Evolutionary conservation across 1,284 basidiomycete species (phyloP), one percentile per base, ranked within the genome.

Genomic region (Volvariella surrecta): DNA sequence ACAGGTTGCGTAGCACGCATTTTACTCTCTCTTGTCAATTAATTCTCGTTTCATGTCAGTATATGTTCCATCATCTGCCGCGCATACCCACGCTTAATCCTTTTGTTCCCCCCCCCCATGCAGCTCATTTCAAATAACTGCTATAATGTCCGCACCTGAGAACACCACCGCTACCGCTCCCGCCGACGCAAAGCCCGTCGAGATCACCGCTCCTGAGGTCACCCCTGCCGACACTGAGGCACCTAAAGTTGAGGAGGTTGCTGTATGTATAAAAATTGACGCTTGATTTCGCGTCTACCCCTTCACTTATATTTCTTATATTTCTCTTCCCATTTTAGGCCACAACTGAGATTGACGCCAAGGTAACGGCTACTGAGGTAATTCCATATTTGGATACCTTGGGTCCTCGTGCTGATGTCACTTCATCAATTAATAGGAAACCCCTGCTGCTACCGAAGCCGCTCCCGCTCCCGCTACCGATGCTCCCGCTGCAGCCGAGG

Each of bases 81-180:
- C 52, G 53, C 45, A 45, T 16, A 44, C 43, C 44, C 45, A 51
- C 50, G 43, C 53, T 48, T 49, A 43, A 50, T 47, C 52, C 48
- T 51, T 44, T 43, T 45, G 43, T 43, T 30, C 24, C 32, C 46
- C 40, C 47, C 49, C 54, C 45, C 43, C 37, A 46, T 50, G 4
- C 58, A 76, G 70, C 73, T 71, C 70, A 68, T 67, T 67, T 68
- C 60, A 56, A 66, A 64, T 67, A 63, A 64, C 24, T 71, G 68
- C 70, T 66, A 76, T 87, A 84, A 89, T 89, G 84, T 89, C 87
- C 71, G 74, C 82, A 60, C 59, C 76, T 57, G 80, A 79, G 62
- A 64, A 66, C 58, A 58, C 68, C 59, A 65, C 66, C 62, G 66
- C 63, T 49, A 62, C 60, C 54, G 63, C 58, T 48, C 58, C 64